Evolutionary conservation across 176 grass and related monocot species (phyloP), one percentile per base, ranked within the genome.

Genomic region (Olyra latifolia): DNA sequence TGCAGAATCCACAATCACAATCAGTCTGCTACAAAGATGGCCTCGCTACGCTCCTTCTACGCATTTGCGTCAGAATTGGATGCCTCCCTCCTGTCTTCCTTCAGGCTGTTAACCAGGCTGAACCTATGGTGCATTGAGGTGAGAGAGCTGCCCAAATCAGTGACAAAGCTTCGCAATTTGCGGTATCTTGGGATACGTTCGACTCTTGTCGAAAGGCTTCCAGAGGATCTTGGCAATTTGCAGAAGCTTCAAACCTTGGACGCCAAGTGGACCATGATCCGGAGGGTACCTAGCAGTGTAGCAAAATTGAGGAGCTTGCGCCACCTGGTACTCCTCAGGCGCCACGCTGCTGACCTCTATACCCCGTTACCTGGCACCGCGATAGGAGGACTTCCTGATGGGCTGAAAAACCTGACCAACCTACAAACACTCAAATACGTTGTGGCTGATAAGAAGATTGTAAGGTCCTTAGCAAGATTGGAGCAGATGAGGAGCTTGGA

Each of bases 381-480:
- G 24, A 11, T 74, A 3, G 7, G 2, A 3, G 7, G 2, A 7
- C 15, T 74, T 61, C 73, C 78, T 0, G 17, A 62, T 10, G 74
- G 74, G 4, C 25, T 88, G 4, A 1, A 71, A 3, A 66, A 58
- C 5, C 46, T 88, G 58, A 83, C 8, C 28, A 15, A 15, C 39
- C 40, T 89, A 11, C 88, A 89, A 11, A 82, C 78, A 4, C 66
- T 89, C 2, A 89, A 86, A 32, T 73, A 80, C 11, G 73, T 85
- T 7, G 3, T 15, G 40, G 66, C 72, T 20, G 3, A 78, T 61
- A 22, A 61, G 1, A 65, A 46, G n/a, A 60, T 61, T 25, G 15
- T 67, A 11, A 45, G 0, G 62, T 80, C 61, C 16, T 57, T 89
- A 29, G 66, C 10, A 28, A 72, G 5, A 9, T 7, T 89, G 10